Base-by-base conservation (phyloP, 345 rosid species). In the Rhodamnia rubescens region DNA sequence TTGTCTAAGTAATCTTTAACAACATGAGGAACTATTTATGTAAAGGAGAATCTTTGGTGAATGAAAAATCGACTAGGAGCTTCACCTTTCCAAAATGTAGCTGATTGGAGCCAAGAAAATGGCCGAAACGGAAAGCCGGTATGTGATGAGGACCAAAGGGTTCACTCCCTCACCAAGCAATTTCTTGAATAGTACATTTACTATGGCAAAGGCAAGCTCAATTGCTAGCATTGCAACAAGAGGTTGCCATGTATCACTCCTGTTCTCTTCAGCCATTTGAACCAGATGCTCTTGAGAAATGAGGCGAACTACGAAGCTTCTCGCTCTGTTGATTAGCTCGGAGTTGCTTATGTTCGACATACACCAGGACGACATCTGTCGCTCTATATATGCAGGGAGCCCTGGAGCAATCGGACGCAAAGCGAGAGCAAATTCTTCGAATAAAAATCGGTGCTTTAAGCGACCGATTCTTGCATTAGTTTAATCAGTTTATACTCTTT, bases 171-270 rank as follows among this genome's bases (percentile, higher is more conserved):
- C 87, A 42, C 88, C 90, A 69, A 93, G 90, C 74, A 89, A 95
- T 90, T 90, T 88, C 92, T 94, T 91, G 82, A 94, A 93, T 83
- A 94, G 91, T 86, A 94, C 87, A 87, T 94, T 94, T 86, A 89
- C 90, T 32, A 87, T 52, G 18, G 95, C 89, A 85, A 94, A 94
- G 4, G 88, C 88, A 83, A 92, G 92, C 53, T 93, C 90, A 83
- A 93, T 85, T 40, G 89, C 86, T 78, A 91, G 27, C 95, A 94
- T 94, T 2, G 84, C 90, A 42, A 91, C 26, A 78, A 84, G 88
- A 74, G 96, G 93, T 69, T 88, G 88, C 90, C 91, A 89, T 64
- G 85, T 88, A 36, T 88, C 49, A 18, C 87, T 57, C 64, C 42
- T 8, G 22, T 74, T 82, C 88, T 27, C 22, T 53, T 11, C 78